A percentile compares a stretch with the other conserved stretches of the same genome.
Conservation (phyloP, 441 rosid genomes). For the Mallotus japonicus region DNA sequence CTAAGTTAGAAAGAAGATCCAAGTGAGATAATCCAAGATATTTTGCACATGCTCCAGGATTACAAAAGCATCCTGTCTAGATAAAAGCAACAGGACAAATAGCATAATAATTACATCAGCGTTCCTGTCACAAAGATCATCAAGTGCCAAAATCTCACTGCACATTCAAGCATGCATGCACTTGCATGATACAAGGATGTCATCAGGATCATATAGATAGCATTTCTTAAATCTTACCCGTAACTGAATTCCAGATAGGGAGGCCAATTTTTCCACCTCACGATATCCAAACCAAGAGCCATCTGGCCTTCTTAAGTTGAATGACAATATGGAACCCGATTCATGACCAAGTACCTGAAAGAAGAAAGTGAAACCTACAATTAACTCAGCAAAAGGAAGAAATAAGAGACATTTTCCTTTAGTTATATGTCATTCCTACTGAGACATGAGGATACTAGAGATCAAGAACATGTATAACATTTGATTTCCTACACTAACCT, state of each 20-base stretch:
- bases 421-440: constrained; percentile 2
- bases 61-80: constrained; percentile 99
- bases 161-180: not conserved
- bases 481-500: constrained; percentile 41
- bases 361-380: constrained; percentile 23
- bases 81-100: constrained; percentile 32
- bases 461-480: not conserved
- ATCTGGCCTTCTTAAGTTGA: constrained; percentile 87
- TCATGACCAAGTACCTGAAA: constrained; percentile 41
- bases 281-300: constrained; percentile 94
- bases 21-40: constrained; percentile 82
- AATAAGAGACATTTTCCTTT: not conserved
- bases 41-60: constrained; percentile 99
- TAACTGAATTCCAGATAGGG: constrained; percentile 84
- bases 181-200: not conserved
- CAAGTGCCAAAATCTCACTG: not conserved
- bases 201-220: not conserved
- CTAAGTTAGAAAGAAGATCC: constrained; percentile 80
- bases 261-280: constrained; percentile 96
- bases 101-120: constrained; percentile 26
- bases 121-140: constrained; percentile 14
- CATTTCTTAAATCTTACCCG: constrained; percentile 60
- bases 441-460: not conserved
- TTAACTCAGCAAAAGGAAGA: constrained; percentile 1
- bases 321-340: constrained; percentile 67